Conservation (phyloP, 2,329 filamentous ascomycete species). For the Diaporthe citri region DNA sequence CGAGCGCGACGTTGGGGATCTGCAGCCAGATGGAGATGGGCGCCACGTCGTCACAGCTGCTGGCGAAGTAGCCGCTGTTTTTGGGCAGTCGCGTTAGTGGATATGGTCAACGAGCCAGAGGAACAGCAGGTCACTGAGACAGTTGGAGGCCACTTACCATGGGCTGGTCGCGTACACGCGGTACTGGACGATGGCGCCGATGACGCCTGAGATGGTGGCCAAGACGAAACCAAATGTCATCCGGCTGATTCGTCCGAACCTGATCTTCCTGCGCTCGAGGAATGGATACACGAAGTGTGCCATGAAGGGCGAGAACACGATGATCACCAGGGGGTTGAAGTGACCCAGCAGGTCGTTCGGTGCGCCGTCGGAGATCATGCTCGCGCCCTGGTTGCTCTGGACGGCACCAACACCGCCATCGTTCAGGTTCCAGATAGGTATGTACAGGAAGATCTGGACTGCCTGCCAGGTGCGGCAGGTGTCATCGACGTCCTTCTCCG, state of each 20-base stretch:
- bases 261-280: conserved; percentile 63
- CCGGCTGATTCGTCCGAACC: conserved; percentile 69
- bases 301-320: conserved; percentile 68
- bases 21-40: conserved; percentile 67
- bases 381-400: conserved; percentile 53
- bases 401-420: conserved; percentile 55
- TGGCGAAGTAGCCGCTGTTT: conserved; percentile 56
- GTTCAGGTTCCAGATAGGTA: conserved; percentile 56
- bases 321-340: conserved; percentile 70
- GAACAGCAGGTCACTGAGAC: background rate
- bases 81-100: background rate
- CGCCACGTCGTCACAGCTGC: conserved; percentile 51
- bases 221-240: conserved; percentile 70
- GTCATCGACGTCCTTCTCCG: conserved; percentile 76
- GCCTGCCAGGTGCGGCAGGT: conserved; percentile 64
- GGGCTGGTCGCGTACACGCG: conserved; percentile 69
- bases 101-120: background rate
- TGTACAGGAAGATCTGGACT: conserved; percentile 55
- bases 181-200: conserved; percentile 69
- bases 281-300: conserved; percentile 68
- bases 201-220: conserved; percentile 46
- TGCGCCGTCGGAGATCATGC: conserved; percentile 61
- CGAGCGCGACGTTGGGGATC: conserved; percentile 62
- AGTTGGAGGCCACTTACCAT: conserved; percentile 49
- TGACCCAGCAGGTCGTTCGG: conserved; percentile 73